phyloP scores from a whole-genome alignment of 768 basidiomycete genomes.

The Amanita phalloides region DNA sequence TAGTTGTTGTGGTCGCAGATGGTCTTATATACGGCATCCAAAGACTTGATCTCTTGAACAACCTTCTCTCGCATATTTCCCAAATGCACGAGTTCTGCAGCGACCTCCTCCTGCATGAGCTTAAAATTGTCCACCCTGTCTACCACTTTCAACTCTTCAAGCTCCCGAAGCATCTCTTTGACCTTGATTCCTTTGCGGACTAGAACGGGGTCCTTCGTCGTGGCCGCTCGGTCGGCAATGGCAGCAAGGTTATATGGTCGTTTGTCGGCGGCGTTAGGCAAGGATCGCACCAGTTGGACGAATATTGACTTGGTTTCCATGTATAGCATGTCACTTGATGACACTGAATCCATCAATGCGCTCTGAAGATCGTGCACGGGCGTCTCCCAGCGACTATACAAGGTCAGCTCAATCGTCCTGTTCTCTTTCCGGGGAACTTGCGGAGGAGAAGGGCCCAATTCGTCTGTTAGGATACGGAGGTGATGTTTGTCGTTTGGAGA shows the following conservation, averaged over 20 bases:
- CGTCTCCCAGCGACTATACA: slow-evolving; percentile 99
- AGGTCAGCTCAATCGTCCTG: slow-evolving; percentile 77
- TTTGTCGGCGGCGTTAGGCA: slow-evolving; percentile 76
- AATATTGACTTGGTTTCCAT: slow-evolving; percentile 99
- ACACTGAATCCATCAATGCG: slow-evolving; percentile 94
- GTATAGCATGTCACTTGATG: slow-evolving; percentile 96
- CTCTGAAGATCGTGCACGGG: slow-evolving; percentile 97
- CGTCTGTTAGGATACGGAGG: slow-evolving; percentile 91
- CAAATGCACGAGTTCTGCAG: slow-evolving; percentile 89
- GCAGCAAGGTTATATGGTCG: slow-evolving; percentile 81
- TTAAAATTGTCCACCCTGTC: slow-evolving; percentile 77
- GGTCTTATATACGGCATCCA: slow-evolving; percentile 98
- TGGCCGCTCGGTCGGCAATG: slow-evolving; percentile 92
- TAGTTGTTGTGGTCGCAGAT: slow-evolving; percentile 99
- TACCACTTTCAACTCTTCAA: slow-evolving; percentile 84
- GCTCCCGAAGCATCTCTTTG: slow-evolving; percentile 95
- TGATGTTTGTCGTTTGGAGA: slow-evolving; percentile 98
- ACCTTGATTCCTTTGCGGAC: slow-evolving; percentile 98
- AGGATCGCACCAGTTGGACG: slow-evolving; percentile 92
- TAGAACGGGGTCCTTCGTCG: slow-evolving; percentile 92
- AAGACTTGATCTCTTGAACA: slow-evolving; percentile 77
- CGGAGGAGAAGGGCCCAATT: slow-evolving; percentile 84
- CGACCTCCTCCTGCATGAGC: slow-evolving; percentile 96
- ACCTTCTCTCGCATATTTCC: slow-evolving; percentile 97
- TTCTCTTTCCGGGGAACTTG: slow-evolving; percentile 99